Percentiles rank a stretch among this genome's conserved stretches.
These are phyloP conservation scores for Cymodocea nodosa DNA, from an alignment of 116 monocot genomes.

Conservation along the genomic window DNA sequence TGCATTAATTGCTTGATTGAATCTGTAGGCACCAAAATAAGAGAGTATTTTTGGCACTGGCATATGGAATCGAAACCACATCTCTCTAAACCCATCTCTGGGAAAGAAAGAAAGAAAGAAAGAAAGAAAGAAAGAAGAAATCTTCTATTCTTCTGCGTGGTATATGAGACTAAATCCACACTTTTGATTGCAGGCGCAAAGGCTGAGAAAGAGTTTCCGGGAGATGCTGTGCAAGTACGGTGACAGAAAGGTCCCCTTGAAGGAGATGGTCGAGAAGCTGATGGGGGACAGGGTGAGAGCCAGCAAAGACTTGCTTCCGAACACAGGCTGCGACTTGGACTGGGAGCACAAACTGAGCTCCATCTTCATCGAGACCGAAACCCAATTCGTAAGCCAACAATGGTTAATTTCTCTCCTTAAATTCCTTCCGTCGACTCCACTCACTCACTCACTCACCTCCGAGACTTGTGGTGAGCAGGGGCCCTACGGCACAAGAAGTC, in stretches of 20 bases:
- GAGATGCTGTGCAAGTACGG: conserved; percentile 31
- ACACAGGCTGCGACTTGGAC: conserved; percentile 48
- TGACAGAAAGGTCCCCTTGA: conserved; percentile 25
- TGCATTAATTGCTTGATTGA: too few relatives aligned
- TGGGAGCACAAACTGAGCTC: conserved; percentile 65
- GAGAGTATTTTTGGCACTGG: too few relatives aligned
- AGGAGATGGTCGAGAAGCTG: conserved; percentile 47
- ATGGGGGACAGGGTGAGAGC: conserved; percentile 56
- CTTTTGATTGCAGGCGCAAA: conserved; percentile 24
- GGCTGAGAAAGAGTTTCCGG: conserved; percentile 30
- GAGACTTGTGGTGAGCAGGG: conserved; percentile 23
- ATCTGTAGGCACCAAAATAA: too few relatives aligned
- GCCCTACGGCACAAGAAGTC: conserved; percentile 74
- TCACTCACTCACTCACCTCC: too few relatives aligned
- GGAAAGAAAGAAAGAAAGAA: too few relatives aligned
- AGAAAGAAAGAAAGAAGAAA: too few relatives aligned
- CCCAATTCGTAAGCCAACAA: conserved; percentile 29
- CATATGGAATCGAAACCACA: too few relatives aligned
- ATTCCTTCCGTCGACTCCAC: too few relatives aligned
- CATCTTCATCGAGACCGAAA: conserved; percentile 54
- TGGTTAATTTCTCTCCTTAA: too few relatives aligned
- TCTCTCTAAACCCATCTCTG: too few relatives aligned
- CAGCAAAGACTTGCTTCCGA: conserved; percentile 41
- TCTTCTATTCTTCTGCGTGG: too few relatives aligned
- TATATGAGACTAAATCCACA: neutral